Base-by-base conservation (phyloP, 768 basidiomycete genomes). In the Tephrocybe sp. region DNA sequence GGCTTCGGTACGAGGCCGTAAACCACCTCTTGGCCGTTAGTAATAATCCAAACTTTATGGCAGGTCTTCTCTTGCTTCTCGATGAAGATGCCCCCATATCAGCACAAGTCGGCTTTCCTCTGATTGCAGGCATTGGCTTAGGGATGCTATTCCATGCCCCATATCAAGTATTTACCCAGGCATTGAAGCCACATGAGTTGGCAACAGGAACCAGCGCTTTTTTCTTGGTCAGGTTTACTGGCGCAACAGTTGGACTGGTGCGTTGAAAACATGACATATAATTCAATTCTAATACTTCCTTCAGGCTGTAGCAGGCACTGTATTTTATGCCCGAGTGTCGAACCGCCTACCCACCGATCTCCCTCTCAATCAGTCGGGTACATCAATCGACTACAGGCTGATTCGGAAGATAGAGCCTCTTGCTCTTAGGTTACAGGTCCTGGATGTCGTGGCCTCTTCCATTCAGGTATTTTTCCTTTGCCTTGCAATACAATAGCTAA, bases 91-190 rank as follows among this genome's bases (percentile, higher is more conserved):
- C 87, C 8, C 61, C 68, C 36, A 62, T 68, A 26, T 56, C 66
- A 14, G 53, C 70, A 32, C 84, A 89, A 65, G 64, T 70, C 33
- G 47, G 75, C n/a, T 86, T 79, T 63, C 85, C 88, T 6, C 68
- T 93, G 33, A 71, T 91, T 51, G 80, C 86, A 42, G 91, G 91
- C 14, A 67, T 89, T 28, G 90, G 90, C 9, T 63, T 93, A 51
- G 90, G 91, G 33, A 85, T 92, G 81, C 71, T 92, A 23, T 91
- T 92, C 68, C 90, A 92, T 62, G 84, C 90, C 0, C 91, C 91
- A 7, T 91, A 90, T 61, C 88, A 90, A 62, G 79, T 90, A 8
- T 88, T 93, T 63, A 81, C 81, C 43, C 77, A 76, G 53, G 81
- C 85, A 11, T 66, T 93, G 30, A 77, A 80, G 50, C 79, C 83